Evolutionary conservation across 2,329 filamentous ascomycete genomes (phyloP).

Genomic region (Bipolaris oryzae): DNA sequence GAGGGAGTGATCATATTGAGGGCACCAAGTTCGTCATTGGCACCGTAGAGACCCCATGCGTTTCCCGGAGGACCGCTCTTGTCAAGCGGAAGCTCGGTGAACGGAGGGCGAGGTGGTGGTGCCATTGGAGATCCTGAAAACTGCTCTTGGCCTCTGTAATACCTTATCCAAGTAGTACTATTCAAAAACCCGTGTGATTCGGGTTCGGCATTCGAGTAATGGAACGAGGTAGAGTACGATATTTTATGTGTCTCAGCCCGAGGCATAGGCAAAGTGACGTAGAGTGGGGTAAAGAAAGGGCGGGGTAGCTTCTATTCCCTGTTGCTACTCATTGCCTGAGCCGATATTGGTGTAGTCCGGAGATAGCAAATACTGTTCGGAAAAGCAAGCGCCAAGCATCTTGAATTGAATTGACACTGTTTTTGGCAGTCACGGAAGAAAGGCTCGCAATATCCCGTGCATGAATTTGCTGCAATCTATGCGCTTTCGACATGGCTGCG

Average conservation of each 20-base stretch:
- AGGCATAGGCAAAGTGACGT: constrained; percentile 17
- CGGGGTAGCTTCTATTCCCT: constrained; percentile 25
- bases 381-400: neutral
- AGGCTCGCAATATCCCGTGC: neutral
- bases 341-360: constrained; percentile 1
- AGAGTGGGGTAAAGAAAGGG: constrained; percentile 30
- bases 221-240: neutral
- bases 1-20: constrained; percentile 61
- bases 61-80: constrained; percentile 59
- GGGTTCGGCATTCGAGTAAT: neutral
- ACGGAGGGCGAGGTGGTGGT: constrained; percentile 42
- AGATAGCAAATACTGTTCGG: constrained; percentile 1
- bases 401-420: neutral
- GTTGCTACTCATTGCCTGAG: constrained; percentile 10
- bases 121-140: constrained; percentile 15
- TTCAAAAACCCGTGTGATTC: neutral
- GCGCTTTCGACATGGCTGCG: constrained; percentile 1
- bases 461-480: neutral
- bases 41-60: constrained; percentile 63
- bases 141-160: neutral
- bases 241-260: neutral
- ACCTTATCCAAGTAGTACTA: neutral
- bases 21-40: constrained; percentile 59
- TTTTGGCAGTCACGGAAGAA: neutral
- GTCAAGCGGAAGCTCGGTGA: constrained; percentile 57